Conservation (phyloP, 306 rosid species). For the Dalbergia oliveri region DNA sequence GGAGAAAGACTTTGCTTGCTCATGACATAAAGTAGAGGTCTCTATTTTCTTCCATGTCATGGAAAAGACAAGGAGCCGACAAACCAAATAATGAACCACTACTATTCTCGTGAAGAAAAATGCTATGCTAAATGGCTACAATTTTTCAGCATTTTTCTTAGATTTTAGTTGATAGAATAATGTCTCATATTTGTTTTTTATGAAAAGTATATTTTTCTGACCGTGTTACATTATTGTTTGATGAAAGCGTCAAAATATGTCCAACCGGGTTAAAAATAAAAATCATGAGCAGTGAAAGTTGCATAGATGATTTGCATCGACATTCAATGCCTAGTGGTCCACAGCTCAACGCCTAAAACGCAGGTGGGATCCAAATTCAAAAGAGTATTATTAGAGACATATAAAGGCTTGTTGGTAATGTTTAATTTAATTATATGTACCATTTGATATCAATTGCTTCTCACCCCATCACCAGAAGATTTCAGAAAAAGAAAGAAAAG, state of each 20-base stretch:
- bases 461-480: neutral
- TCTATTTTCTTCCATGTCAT: conserved; percentile 48
- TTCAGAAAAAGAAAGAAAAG: neutral
- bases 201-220: too few species aligned
- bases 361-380: conserved; percentile 30
- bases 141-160: too few species aligned
- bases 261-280: conserved; percentile 17
- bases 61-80: conserved; percentile 40
- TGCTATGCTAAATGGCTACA: too few species aligned
- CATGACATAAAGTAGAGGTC: conserved; percentile 62
- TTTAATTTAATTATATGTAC: neutral
- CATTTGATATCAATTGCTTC: conserved; percentile 24
- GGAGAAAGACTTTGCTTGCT: conserved; percentile 65
- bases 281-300: conserved; percentile 39
- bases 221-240: conserved; percentile 8
- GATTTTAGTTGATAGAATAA: too few species aligned
- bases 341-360: conserved; percentile 15
- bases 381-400: conserved; percentile 9
- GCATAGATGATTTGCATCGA: conserved; percentile 22
- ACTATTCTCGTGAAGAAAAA: neutral
- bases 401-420: neutral
- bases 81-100: conserved; percentile 54
- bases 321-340: conserved; percentile 42
- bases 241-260: conserved; percentile 48
- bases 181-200: too few species aligned